Percentiles rank a stretch among this genome's conserved stretches.
Evolutionary conservation across 176 grass and related monocot genomes (phyloP).

Genomic region (Eremochloa ophiuroides): DNA sequence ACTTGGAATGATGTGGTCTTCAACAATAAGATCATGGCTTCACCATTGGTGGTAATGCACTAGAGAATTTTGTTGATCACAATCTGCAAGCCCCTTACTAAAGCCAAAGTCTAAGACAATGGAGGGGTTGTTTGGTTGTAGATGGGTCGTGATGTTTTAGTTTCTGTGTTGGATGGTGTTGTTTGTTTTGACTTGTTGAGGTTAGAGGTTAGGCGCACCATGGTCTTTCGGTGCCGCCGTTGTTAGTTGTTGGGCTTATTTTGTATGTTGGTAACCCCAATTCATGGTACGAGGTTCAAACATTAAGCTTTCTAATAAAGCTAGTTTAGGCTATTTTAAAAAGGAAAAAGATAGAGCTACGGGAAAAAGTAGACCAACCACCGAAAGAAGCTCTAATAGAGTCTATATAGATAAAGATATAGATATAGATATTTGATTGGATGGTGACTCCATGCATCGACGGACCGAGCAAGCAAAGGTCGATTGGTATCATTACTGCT

Average conservation of each 20-base stretch:
- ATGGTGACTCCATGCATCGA: too few relatives aligned
- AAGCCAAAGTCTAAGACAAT: neutral
- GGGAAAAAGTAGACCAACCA: too few relatives aligned
- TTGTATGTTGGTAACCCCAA: too few relatives aligned
- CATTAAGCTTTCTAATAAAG: neutral
- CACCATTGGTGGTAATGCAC: neutral
- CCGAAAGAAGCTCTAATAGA: too few relatives aligned
- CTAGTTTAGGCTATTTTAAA: neutral
- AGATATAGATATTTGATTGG: neutral
- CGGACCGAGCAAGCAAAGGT: neutral
- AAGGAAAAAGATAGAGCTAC: neutral
- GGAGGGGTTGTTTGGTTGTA: neutral
- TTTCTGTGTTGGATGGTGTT: neutral
- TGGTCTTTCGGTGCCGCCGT: too few relatives aligned
- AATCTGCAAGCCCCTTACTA: too few relatives aligned
- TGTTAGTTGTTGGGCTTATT: too few relatives aligned
- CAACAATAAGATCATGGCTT: neutral
- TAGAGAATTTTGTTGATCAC: neutral
- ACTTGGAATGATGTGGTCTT: neutral
- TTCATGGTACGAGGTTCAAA: too few relatives aligned
- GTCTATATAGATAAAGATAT: neutral
- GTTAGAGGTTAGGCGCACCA: too few relatives aligned
- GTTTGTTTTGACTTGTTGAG: neutral
- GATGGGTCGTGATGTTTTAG: neutral
- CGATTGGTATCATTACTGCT: neutral